Conservation (phyloP, 2,329 filamentous ascomycete genomes). For the Metarhizium brunneum region DNA sequence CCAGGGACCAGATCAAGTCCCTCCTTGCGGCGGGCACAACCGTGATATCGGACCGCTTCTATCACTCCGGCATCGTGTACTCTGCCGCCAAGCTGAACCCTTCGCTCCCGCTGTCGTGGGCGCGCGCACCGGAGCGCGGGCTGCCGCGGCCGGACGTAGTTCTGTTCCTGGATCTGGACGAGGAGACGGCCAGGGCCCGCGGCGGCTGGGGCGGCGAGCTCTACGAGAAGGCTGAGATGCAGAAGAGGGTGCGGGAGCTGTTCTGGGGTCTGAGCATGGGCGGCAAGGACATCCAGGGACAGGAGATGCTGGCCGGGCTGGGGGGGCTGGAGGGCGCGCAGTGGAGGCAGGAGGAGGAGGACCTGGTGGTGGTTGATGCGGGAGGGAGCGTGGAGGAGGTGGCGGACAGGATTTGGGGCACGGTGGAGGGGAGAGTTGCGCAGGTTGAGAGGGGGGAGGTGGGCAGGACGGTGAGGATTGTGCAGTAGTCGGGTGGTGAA, state of each 20-base stretch:
- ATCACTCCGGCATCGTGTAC: conserved; percentile 91
- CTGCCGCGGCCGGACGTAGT: conserved; percentile 82
- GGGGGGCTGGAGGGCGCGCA: conserved; percentile 14
- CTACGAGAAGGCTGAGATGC: conserved; percentile 81
- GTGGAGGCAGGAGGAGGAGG: conserved; percentile 42
- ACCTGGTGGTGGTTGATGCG: conserved; percentile 45
- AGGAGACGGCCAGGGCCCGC: conserved; percentile 60
- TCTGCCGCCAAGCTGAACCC: conserved; percentile 77
- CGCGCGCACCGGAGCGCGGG: conserved; percentile 73
- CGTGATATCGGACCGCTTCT: conserved; percentile 85
- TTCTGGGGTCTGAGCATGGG: conserved; percentile 53
- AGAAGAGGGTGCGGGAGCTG: conserved; percentile 64
- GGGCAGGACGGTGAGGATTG: conserved; percentile 34
- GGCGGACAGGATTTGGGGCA: conserved; percentile 44
- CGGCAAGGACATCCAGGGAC: conserved; percentile 22
- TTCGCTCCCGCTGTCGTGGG: conserved; percentile 65
- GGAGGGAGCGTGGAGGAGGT: conserved; percentile 47
- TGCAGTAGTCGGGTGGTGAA: conserved; percentile 14
- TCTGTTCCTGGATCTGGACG: conserved; percentile 75
- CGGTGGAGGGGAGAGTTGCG: conserved; percentile 36
- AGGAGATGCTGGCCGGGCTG: conserved; percentile 13
- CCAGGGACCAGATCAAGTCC: conserved; percentile 39
- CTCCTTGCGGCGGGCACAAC: conserved; percentile 58
- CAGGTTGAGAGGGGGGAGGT: conserved; percentile 40
- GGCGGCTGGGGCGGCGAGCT: conserved; percentile 86